Evolutionary conservation across 768 basidiomycete species (phyloP).

Genomic region (Mrakia gelida): DNA sequence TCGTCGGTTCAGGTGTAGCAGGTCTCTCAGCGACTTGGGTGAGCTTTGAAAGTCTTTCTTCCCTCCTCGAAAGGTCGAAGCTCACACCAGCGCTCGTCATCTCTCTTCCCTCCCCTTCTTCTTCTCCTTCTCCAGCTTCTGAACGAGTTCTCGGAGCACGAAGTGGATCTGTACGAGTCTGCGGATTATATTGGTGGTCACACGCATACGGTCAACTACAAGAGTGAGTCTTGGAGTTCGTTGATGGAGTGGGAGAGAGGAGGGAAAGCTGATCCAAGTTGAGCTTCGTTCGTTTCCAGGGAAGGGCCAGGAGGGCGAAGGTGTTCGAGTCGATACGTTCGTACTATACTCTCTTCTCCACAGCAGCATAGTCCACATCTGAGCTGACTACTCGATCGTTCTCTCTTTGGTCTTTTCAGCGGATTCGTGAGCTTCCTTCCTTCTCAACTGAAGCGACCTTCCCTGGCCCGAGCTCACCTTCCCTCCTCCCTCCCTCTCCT

Average conservation of each 20-base stretch:
- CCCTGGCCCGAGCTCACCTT: not conserved
- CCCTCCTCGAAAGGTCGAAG: not conserved
- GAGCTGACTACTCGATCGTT: not conserved
- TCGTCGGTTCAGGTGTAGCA: slow-evolving; percentile 72
- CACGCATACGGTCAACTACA: slow-evolving; percentile 64
- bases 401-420: not conserved
- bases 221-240: slow-evolving; percentile 34
- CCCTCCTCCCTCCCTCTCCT: not conserved
- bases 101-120: not conserved
- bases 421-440: slow-evolving; percentile 26
- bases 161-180: slow-evolving; percentile 70
- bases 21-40: slow-evolving; percentile 76
- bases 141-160: slow-evolving; percentile 68
- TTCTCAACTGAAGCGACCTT: not conserved
- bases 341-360: slow-evolving; percentile 39
- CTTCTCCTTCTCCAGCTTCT: slow-evolving; percentile 51
- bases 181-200: slow-evolving; percentile 67
- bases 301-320: not conserved
- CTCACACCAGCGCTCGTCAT: not conserved
- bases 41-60: slow-evolving; percentile 34
- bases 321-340: slow-evolving; percentile 65
- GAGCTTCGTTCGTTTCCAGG: not conserved
- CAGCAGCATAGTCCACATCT: not conserved
- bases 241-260: not conserved
- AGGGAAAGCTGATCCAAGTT: slow-evolving; percentile 27